Conservation (phyloP, 345 rosid species). For the Salix viminalis region DNA sequence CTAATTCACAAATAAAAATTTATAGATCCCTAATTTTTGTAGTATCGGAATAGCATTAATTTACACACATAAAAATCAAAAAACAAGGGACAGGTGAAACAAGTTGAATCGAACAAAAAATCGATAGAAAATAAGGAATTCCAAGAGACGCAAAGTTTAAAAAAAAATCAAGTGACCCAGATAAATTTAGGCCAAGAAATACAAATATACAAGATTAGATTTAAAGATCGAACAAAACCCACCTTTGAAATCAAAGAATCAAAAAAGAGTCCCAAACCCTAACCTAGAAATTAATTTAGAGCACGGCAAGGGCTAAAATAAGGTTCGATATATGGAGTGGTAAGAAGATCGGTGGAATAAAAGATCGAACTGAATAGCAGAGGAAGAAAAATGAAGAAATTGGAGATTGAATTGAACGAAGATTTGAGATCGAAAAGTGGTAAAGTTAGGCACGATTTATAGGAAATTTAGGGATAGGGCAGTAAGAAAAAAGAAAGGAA, state of each 20-base stretch:
- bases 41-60: not conserved
- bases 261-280: slow-evolving; percentile 39
- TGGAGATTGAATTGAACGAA: not conserved
- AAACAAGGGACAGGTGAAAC: not conserved
- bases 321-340: slow-evolving; percentile 18
- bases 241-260: not conserved
- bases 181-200: not conserved
- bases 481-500: not conserved
- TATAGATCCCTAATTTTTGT: not conserved
- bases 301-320: not conserved
- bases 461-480: not conserved
- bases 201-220: not conserved
- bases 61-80: not conserved
- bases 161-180: slow-evolving; percentile 7
- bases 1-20: not conserved
- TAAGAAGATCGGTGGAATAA: slow-evolving; percentile 5
- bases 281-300: slow-evolving; percentile 29
- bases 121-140: not conserved
- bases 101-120: not conserved
- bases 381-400: not conserved
- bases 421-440: not conserved
- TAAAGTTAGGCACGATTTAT: slow-evolving; percentile 21
- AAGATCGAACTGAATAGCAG: not conserved
- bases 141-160: not conserved
- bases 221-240: slow-evolving; percentile 15